A percentile compares a stretch with the other conserved stretches of the same genome.
These are phyloP conservation scores for Entophlyctis luteolus DNA, from an alignment of 192 early-diverging fungal species.

Conservation along the genomic window DNA sequence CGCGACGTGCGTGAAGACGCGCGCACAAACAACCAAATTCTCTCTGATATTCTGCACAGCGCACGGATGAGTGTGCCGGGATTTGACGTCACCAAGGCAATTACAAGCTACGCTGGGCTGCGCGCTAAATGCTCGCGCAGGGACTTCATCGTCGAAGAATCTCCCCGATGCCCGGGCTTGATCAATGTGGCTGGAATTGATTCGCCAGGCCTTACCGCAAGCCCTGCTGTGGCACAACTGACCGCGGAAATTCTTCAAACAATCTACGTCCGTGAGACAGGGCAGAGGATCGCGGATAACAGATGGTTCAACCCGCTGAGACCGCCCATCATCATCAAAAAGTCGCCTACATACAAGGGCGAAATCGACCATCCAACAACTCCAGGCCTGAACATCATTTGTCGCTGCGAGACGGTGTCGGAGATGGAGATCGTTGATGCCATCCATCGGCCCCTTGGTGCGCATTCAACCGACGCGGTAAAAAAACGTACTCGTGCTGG, in stretches of 20 bases:
- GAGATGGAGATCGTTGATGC: constrained; percentile 50
- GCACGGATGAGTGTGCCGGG: constrained; percentile 31
- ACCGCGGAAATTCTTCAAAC: constrained; percentile 29
- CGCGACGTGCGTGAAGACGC: constrained; percentile 32
- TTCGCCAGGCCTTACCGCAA: constrained; percentile 45
- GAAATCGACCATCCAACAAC: constrained; percentile 37
- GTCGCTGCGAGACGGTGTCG: constrained; percentile 45
- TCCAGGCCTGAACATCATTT: constrained; percentile 43
- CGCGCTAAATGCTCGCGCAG: constrained; percentile 41
- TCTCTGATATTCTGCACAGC: constrained; percentile 30
- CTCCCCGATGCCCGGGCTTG: constrained; percentile 18
- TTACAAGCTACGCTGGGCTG: constrained; percentile 46
- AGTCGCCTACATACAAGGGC: constrained; percentile 29
- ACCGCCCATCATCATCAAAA: constrained; percentile 35
- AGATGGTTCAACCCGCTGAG: constrained; percentile 32
- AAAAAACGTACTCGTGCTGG: constrained; percentile 46
- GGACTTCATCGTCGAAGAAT: constrained; percentile 48
- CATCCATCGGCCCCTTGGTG: constrained; percentile 36
- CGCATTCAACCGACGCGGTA: constrained; percentile 38
- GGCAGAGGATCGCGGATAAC: neutral
- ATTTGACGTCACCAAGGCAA: constrained; percentile 41
- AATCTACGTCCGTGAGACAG: neutral
- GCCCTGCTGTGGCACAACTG: constrained; percentile 40
- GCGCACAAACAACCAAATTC: constrained; percentile 35
- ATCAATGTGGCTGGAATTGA: constrained; percentile 54